Percentiles rank a stretch among this genome's conserved stretches.
Evolutionary conservation across 148 eudicot genomes (phyloP).

Genomic region (Cornus controversa): DNA sequence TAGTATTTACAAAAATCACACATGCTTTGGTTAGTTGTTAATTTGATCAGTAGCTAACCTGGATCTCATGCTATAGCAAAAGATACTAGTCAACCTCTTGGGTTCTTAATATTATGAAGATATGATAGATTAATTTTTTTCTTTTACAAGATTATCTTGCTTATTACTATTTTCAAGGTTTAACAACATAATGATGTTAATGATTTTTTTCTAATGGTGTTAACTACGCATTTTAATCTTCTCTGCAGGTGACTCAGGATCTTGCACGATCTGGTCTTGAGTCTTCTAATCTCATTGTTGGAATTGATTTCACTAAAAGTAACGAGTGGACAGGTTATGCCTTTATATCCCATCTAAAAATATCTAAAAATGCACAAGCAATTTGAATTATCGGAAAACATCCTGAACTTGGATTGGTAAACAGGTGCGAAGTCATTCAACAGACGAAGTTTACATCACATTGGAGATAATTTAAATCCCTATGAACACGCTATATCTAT

Average conservation of each 20-base stretch:
- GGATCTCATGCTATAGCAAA: neutral
- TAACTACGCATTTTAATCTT: neutral
- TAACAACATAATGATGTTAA: neutral
- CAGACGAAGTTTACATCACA: conserved; percentile 81
- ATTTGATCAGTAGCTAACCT: neutral
- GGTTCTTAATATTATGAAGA: neutral
- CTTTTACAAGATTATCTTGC: neutral
- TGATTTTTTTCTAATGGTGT: neutral
- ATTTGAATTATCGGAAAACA: conserved; percentile 3
- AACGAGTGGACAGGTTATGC: conserved; percentile 95
- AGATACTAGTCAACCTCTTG: neutral
- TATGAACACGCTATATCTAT: conserved; percentile 93
- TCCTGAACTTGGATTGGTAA: conserved; percentile 23
- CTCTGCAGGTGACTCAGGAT: conserved; percentile 82
- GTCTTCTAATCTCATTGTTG: conserved; percentile 93
- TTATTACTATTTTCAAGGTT: neutral
- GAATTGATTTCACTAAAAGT: conserved; percentile 96
- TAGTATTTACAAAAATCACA: neutral
- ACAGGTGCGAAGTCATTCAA: conserved; percentile 75
- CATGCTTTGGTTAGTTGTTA: neutral
- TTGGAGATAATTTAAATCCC: conserved; percentile 63
- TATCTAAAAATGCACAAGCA: no score
- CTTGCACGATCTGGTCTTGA: conserved; percentile 90
- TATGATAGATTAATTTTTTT: no score
- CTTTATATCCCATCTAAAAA: conserved; percentile 10